Percentiles rank a stretch among this genome's conserved stretches.
Evolutionary conservation across 176 grass and related monocot species (phyloP).

Genomic region (Poa pratensis): DNA sequence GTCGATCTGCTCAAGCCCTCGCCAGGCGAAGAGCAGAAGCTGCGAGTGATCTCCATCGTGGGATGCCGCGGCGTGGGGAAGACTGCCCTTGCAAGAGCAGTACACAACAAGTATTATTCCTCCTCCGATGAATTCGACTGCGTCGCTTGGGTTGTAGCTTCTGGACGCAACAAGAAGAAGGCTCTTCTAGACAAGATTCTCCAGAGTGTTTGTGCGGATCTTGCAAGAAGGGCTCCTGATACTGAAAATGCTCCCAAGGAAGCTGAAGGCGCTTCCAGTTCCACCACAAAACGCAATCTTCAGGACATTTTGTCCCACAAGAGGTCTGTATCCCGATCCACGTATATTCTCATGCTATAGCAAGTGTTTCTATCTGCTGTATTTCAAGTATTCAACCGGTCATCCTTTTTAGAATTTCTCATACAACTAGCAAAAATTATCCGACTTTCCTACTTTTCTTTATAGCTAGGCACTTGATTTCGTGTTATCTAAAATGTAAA

Average conservation of each 20-base stretch:
- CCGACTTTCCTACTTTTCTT: background rate
- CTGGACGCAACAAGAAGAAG: background rate
- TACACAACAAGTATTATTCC: no score
- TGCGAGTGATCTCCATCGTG: no score
- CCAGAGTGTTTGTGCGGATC: background rate
- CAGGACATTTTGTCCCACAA: background rate
- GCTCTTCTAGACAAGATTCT: background rate
- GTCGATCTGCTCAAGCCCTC: no score
- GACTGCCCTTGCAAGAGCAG: no score
- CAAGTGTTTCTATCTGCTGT: background rate
- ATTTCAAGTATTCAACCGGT: background rate
- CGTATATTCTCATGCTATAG: background rate
- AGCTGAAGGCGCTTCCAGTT: background rate
- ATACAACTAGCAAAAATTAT: background rate
- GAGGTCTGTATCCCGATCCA: background rate
- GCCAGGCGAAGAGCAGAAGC: no score
- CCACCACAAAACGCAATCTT: background rate
- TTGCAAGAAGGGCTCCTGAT: background rate
- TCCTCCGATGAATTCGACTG: background rate
- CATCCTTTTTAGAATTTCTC: background rate
- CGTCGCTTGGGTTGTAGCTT: constrained; percentile 2
- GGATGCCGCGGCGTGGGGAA: no score
- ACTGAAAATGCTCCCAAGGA: background rate
- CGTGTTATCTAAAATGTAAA: background rate
- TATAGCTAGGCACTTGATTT: background rate